Evolutionary conservation across 805 yeast genomes (phyloP).

Genomic region (Yarrowia divulgata): DNA sequence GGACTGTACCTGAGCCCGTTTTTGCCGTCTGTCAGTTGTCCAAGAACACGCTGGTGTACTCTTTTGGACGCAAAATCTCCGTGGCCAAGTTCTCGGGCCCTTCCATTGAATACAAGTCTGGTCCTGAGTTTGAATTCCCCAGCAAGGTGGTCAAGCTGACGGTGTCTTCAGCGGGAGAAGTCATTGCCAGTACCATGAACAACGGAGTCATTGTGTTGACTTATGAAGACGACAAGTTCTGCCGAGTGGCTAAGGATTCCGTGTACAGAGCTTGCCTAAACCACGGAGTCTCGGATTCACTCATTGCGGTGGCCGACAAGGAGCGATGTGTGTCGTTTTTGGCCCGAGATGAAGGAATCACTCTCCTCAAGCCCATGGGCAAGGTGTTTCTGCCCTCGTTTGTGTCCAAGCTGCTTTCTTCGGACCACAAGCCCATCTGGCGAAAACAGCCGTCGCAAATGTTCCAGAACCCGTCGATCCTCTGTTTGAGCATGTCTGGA

Average conservation of each 20-base stretch:
- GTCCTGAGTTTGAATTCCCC: slow-evolving; percentile 29
- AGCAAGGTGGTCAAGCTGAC: slow-evolving; percentile 28
- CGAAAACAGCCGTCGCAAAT: slow-evolving; percentile 23
- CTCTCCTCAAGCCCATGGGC: slow-evolving; percentile 15
- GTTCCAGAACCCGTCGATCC: slow-evolving; percentile 14
- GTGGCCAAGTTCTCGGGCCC: slow-evolving; percentile 21
- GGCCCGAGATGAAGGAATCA: slow-evolving; percentile 2
- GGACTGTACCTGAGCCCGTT: slow-evolving; percentile 35
- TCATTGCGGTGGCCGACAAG: slow-evolving; percentile 25
- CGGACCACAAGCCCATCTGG: slow-evolving; percentile 19
- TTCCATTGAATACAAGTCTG: slow-evolving; percentile 21
- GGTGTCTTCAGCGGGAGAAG: not conserved
- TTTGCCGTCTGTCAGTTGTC: slow-evolving; percentile 20
- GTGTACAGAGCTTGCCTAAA: slow-evolving; percentile 25
- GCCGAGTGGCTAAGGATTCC: slow-evolving; percentile 10
- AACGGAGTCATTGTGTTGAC: slow-evolving; percentile 11
- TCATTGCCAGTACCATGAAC: slow-evolving; percentile 29
- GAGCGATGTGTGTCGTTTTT: slow-evolving; percentile 33
- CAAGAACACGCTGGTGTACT: slow-evolving; percentile 19
- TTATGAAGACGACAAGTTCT: slow-evolving; percentile 12
- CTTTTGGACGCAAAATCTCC: slow-evolving; percentile 8
- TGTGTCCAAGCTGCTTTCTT: not conserved
- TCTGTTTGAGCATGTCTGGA: slow-evolving; percentile 29
- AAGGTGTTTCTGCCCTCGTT: slow-evolving; percentile 25
- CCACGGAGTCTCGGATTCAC: not conserved